phyloP scores from a whole-genome alignment of 106 monocot species.

The Xerophyta viscosa region DNA sequence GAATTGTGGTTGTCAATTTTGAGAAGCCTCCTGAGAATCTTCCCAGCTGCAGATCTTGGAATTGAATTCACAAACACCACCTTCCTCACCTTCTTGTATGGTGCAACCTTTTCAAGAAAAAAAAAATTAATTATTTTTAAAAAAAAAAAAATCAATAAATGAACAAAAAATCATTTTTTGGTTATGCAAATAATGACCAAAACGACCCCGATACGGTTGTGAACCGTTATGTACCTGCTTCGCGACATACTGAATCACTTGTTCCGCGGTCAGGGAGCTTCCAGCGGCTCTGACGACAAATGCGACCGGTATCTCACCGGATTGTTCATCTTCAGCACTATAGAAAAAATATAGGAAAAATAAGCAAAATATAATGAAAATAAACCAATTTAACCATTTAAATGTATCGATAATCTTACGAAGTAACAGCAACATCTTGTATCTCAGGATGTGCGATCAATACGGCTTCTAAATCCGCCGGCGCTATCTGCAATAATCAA shows the following conservation, averaged over 20 bases:
- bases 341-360: too few relatives aligned
- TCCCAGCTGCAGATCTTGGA: slow-evolving; percentile 43
- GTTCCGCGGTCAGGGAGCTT: slow-evolving; percentile 28
- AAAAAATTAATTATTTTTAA: too few relatives aligned
- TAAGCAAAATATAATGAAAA: too few relatives aligned
- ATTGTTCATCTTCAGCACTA: slow-evolving; percentile 51
- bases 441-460: slow-evolving; percentile 56
- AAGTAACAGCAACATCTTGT: slow-evolving; percentile 56
- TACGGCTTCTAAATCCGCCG: slow-evolving; percentile 69
- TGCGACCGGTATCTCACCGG: slow-evolving; percentile 73
- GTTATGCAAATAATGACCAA: too few relatives aligned
- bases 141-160: too few relatives aligned
- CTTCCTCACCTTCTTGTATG: slow-evolving; percentile 54
- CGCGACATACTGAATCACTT: slow-evolving; percentile 49
- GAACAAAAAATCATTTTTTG: too few relatives aligned
- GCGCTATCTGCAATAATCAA: slow-evolving; percentile 71
- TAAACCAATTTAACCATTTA: too few relatives aligned
- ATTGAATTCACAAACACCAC: slow-evolving; percentile 44
- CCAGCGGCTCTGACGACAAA: slow-evolving; percentile 49
- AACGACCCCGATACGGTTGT: too few relatives aligned
- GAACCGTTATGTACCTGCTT: slow-evolving; percentile 50
- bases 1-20: slow-evolving; percentile 2
- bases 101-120: slow-evolving; percentile 51
- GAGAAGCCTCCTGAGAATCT: slow-evolving; percentile 38
- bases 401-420: too few relatives aligned